phyloP scores from a whole-genome alignment of 176 grass and related monocot species.

The Rhynchospora tenuis region DNA sequence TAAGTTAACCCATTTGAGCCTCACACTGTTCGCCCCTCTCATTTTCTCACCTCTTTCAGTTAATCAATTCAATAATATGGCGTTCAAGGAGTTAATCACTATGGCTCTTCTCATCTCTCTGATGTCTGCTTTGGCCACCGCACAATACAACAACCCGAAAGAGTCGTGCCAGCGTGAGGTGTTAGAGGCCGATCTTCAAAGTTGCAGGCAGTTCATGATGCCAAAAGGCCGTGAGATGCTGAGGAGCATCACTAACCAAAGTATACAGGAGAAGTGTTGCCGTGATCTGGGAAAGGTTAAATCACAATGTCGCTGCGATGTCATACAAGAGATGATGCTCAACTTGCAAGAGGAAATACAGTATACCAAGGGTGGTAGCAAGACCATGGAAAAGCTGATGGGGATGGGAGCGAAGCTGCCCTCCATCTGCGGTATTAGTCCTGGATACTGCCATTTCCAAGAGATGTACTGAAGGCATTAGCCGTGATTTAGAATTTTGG shows the following conservation, averaged over 20 bases:
- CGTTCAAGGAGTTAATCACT: neutral
- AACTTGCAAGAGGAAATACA: neutral
- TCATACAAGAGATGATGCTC: neutral
- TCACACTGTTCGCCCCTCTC: neutral
- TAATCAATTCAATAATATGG: neutral
- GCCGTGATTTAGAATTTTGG: too few relatives aligned
- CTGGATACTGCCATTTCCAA: too few relatives aligned
- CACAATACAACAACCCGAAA: neutral
- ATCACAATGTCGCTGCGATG: neutral
- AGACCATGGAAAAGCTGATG: neutral
- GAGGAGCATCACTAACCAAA: neutral
- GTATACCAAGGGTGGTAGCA: neutral
- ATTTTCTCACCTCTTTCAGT: neutral
- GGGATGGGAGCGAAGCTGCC: neutral
- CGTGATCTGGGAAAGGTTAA: neutral
- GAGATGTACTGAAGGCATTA: too few relatives aligned
- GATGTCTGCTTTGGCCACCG: neutral
- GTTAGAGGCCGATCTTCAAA: neutral
- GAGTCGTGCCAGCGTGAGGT: neutral
- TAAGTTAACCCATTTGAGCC: neutral
- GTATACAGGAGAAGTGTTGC: neutral
- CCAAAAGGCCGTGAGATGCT: neutral
- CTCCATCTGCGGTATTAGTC: too few relatives aligned
- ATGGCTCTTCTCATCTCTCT: neutral
- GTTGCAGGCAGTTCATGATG: neutral